Evolutionary conservation across 805 yeast genomes (phyloP).

Genomic region (Pichia gijzeniarum): DNA sequence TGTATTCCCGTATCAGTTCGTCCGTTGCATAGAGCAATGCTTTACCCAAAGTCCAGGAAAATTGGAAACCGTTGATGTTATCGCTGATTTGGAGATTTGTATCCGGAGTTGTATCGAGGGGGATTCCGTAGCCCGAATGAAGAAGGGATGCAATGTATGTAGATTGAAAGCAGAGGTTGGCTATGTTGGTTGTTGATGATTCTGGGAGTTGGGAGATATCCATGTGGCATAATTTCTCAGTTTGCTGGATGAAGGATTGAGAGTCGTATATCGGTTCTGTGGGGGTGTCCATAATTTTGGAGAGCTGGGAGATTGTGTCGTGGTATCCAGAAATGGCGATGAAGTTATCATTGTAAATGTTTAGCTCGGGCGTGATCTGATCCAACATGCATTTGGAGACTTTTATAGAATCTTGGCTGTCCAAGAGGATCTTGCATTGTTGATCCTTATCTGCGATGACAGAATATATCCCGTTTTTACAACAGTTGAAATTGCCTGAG

Average conservation of each 20-base stretch:
- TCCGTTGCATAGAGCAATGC: conserved; percentile 59
- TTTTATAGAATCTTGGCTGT: conserved; percentile 17
- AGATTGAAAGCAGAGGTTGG: conserved; percentile 56
- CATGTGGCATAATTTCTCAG: conserved; percentile 42
- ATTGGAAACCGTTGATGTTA: conserved; percentile 68
- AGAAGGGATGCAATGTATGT: conserved; percentile 52
- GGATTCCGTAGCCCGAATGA: conserved; percentile 54
- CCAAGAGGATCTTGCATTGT: conserved; percentile 15
- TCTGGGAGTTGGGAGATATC: conserved; percentile 19
- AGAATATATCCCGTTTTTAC: conserved; percentile 39
- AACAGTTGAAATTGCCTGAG: conserved; percentile 42
- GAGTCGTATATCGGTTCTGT: conserved; percentile 39
- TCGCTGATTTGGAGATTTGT: conserved; percentile 40
- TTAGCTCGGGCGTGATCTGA: conserved; percentile 40
- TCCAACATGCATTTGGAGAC: conserved; percentile 44
- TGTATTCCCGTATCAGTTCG: conserved; percentile 30
- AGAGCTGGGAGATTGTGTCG: conserved; percentile 48
- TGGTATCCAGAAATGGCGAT: conserved; percentile 65
- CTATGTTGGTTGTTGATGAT: too few species aligned
- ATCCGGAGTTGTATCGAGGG: conserved; percentile 38
- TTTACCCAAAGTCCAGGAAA: conserved; percentile 91
- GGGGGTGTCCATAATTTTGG: conserved; percentile 27
- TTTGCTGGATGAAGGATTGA: conserved; percentile 35
- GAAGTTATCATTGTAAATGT: conserved; percentile 49
- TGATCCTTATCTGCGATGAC: conserved; percentile 10